phyloP scores from a whole-genome alignment of 2,329 filamentous ascomycete species.

The Pyrenochaeta sp. region DNA sequence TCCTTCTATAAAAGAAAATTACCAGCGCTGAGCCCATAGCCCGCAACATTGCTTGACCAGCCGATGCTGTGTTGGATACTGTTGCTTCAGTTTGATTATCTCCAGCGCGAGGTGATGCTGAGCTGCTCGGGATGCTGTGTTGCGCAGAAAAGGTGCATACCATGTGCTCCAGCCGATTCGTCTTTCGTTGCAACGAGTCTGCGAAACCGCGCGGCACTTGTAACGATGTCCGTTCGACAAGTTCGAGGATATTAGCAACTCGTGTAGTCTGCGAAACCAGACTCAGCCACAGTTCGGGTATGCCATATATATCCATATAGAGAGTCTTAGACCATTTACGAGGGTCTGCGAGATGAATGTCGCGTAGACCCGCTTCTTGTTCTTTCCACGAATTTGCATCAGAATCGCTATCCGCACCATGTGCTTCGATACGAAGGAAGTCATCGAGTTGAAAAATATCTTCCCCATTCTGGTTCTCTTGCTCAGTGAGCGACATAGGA shows the following conservation, averaged over 20 bases:
- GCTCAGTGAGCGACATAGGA: background rate
- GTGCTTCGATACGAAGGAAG: conserved; percentile 49
- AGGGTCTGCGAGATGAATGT: conserved; percentile 47
- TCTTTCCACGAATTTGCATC: conserved; percentile 52
- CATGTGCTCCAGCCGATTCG: conserved; percentile 19
- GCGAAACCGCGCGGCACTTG: conserved; percentile 17
- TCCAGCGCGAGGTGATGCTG: background rate
- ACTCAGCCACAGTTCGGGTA: conserved; percentile 56
- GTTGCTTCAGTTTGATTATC: background rate
- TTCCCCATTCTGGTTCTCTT: conserved; percentile 13
- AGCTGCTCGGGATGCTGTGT: conserved; percentile 2
- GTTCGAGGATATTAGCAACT: conserved; percentile 48
- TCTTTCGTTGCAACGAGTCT: conserved; percentile 21
- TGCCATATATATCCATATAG: conserved; percentile 53
- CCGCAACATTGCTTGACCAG: conserved; percentile 42
- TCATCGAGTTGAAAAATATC: conserved; percentile 48
- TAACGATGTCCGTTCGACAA: conserved; percentile 12
- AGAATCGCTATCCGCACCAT: conserved; percentile 48
- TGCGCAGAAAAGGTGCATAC: conserved; percentile 23
- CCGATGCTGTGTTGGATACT: background rate
- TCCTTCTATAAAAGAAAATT: conserved; percentile 54
- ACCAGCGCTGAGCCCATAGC: conserved; percentile 53
- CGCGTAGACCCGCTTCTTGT: conserved; percentile 38
- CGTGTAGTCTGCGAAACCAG: conserved; percentile 56
- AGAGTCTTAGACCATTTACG: conserved; percentile 42